phyloP scores from a whole-genome alignment of 202 grass and related monocot species.

The Digitaria exilis region DNA sequence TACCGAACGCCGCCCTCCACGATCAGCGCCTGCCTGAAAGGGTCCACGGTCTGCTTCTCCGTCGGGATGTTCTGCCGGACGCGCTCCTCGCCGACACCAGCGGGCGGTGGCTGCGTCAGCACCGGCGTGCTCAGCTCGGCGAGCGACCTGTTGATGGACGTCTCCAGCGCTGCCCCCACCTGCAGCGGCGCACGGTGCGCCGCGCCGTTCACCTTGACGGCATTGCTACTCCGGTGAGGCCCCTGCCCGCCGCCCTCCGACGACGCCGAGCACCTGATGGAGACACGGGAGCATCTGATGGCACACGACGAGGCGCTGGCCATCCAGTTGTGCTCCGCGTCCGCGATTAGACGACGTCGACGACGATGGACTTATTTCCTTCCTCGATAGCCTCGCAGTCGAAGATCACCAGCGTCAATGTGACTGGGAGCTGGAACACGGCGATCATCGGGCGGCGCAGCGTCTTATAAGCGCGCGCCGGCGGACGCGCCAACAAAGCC shows the following conservation, averaged over 20 bases:
- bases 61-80: slow-evolving; percentile 62
- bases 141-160: slow-evolving; percentile 39
- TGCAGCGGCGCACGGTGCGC: slow-evolving; percentile 35
- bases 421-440: slow-evolving; percentile 12
- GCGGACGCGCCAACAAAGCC: slow-evolving; percentile 18
- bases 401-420: background rate
- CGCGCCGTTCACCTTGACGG: slow-evolving; percentile 40
- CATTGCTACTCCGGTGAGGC: background rate
- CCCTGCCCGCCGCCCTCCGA: background rate
- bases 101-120: background rate
- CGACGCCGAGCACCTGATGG: slow-evolving; percentile 14
- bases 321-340: background rate
- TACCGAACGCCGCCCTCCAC: slow-evolving; percentile 61
- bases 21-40: slow-evolving; percentile 63
- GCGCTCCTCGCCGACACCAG: background rate
- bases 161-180: slow-evolving; percentile 40
- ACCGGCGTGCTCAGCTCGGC: slow-evolving; percentile 41
- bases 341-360: background rate
- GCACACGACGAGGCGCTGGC: background rate
- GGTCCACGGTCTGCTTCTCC: slow-evolving; percentile 57
- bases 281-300: slow-evolving; percentile 20
- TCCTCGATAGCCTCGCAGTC: background rate
- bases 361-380: background rate
- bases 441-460: background rate
- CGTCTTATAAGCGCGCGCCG: slow-evolving; percentile 1